phyloP scores from a whole-genome alignment of 2,329 filamentous ascomycete species.

The Domatiomyces globalis region DNA sequence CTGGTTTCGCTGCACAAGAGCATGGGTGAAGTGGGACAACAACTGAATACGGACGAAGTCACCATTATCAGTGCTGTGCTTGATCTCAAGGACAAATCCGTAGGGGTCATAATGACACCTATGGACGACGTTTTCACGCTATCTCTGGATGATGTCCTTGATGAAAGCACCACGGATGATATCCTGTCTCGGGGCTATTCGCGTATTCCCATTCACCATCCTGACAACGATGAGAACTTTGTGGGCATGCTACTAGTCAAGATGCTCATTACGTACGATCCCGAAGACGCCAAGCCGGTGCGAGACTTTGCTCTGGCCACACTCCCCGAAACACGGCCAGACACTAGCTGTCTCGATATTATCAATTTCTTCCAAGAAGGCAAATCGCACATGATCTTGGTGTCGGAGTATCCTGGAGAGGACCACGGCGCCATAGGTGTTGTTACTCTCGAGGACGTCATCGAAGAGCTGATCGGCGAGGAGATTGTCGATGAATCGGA shows the following conservation, averaged over 20 bases:
- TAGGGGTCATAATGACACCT: slow-evolving; percentile 93
- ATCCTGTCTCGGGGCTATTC: slow-evolving; percentile 93
- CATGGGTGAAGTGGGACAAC: slow-evolving; percentile 67
- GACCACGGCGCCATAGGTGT: slow-evolving; percentile 83
- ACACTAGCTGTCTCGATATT: slow-evolving; percentile 94
- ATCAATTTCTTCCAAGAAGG: slow-evolving; percentile 99
- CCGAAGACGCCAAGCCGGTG: slow-evolving; percentile 76
- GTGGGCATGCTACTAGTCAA: slow-evolving; percentile 97
- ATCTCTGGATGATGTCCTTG: slow-evolving; percentile 83
- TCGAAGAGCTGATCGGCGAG: slow-evolving; percentile 96
- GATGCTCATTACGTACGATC: slow-evolving; percentile 96
- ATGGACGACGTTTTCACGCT: slow-evolving; percentile 96
- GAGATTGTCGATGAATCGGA: slow-evolving; percentile 99
- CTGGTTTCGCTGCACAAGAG: slow-evolving; percentile 90
- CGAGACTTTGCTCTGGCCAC: slow-evolving; percentile 86
- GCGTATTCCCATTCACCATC: slow-evolving; percentile 82
- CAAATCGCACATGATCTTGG: slow-evolving; percentile 96
- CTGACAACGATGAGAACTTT: slow-evolving; percentile 73
- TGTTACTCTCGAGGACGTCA: slow-evolving; percentile 92
- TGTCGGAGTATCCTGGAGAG: slow-evolving; percentile 81
- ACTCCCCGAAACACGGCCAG: slow-evolving; percentile 81
- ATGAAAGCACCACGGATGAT: slow-evolving; percentile 86
- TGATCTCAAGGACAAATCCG: slow-evolving; percentile 89
- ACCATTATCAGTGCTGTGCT: slow-evolving; percentile 96
- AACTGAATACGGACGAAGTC: slow-evolving; percentile 91